Conservation (phyloP, 352 stramenopile species). For the Pseudoperonospora humuli region DNA sequence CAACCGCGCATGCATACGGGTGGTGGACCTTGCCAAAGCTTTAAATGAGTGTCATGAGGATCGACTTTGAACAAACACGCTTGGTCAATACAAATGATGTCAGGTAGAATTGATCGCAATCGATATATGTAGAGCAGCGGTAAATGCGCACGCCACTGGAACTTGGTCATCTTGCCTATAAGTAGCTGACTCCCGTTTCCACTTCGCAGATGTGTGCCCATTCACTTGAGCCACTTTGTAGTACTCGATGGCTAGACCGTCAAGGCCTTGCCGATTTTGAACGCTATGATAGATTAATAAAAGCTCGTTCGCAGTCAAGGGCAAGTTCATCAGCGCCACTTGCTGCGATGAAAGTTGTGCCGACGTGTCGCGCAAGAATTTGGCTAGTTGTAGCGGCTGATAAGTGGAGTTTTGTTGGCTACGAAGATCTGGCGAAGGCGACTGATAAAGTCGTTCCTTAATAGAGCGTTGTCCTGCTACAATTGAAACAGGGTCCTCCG, state of each 20-base stretch:
- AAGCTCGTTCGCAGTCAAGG: slow-evolving; percentile 9
- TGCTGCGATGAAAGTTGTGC: neutral
- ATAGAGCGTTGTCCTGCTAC: neutral
- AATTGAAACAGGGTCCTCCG: slow-evolving; percentile 2
- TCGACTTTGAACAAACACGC: neutral
- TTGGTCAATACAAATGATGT: neutral
- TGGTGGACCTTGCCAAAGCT: neutral
- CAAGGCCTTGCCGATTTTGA: slow-evolving; percentile 5
- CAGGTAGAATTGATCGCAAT: neutral
- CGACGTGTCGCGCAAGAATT: neutral
- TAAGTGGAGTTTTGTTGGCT: neutral
- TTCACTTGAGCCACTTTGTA: slow-evolving; percentile 3
- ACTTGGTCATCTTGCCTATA: slow-evolving; percentile 15
- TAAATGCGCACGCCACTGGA: slow-evolving; percentile 5
- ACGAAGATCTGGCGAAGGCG: slow-evolving; percentile 8
- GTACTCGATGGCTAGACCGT: slow-evolving; percentile 13
- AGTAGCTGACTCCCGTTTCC: slow-evolving; percentile 1
- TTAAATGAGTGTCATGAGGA: neutral
- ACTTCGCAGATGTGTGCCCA: slow-evolving; percentile 10
- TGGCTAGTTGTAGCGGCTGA: neutral
- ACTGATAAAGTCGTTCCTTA: slow-evolving; percentile 6
- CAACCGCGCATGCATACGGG: neutral
- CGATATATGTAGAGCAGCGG: slow-evolving; percentile 7
- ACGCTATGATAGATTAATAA: slow-evolving; percentile 12
- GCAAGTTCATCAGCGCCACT: neutral